Percentiles rank a stretch among this genome's conserved stretches.
phyloP scores from a whole-genome alignment of 2,329 filamentous ascomycete genomes.

The Phyllosticta citriasiana region DNA sequence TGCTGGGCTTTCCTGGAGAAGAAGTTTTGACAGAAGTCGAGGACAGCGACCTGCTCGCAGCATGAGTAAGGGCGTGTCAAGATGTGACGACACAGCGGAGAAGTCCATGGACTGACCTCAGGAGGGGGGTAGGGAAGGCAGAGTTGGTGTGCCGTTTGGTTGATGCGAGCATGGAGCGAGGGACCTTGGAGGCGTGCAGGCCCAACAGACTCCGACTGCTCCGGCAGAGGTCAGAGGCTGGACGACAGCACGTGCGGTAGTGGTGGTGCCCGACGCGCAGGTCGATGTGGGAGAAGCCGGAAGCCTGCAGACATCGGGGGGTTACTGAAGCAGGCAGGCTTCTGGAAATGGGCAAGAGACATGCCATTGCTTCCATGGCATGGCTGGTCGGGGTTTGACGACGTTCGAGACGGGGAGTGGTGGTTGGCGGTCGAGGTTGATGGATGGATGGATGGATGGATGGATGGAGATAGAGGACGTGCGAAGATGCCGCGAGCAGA shows the following conservation, averaged over 20 bases:
- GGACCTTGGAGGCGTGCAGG: neutral
- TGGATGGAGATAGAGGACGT: no score
- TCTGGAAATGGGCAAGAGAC: neutral
- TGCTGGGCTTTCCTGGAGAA: neutral
- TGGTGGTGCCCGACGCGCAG: neutral
- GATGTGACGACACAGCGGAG: neutral
- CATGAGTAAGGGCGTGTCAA: neutral
- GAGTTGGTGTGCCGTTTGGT: neutral
- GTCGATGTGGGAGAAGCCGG: neutral
- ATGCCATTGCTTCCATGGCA: neutral
- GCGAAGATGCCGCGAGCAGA: neutral
- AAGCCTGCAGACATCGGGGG: neutral
- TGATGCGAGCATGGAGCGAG: neutral
- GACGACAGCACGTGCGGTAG: neutral
- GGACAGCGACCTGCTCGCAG: neutral
- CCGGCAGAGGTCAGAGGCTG: conserved; percentile 5
- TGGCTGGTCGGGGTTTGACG: neutral
- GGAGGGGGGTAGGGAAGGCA: neutral
- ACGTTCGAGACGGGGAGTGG: neutral
- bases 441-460: no score
- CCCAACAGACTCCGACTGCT: conserved; percentile 3
- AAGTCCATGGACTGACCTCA: neutral
- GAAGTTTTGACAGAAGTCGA: neutral
- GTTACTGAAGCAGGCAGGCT: neutral
- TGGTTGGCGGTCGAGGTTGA: neutral